Base-by-base conservation (phyloP, 768 basidiomycete genomes). In the Rhizopogon vinicolor region DNA sequence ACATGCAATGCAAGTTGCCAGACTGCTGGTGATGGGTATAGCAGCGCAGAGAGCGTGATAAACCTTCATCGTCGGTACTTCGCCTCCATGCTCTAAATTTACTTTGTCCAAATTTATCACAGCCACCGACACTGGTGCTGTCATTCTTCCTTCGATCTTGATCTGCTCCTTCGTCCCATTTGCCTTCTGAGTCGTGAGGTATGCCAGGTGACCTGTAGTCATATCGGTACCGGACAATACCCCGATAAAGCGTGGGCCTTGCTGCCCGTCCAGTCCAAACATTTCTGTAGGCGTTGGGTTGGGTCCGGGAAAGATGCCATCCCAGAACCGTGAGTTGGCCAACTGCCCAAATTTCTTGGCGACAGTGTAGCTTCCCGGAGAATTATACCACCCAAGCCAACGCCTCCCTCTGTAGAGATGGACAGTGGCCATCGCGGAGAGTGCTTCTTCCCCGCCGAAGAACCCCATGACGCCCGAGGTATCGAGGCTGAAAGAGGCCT, bases 351-450 rank as follows among this genome's bases (percentile, higher is more conserved):
- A 73, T 13, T 57, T 59, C 49, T 66, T 73, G 4, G 71, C 73
- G n/a, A 74, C 50, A 5, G 58, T 63, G 19, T 70, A 72, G 53
- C 72, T 70, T 25, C 72, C 72, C 0, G 73, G 72, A 10, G 71
- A 70, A 43, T 73, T 74, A 51, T 74, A 71, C 69, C 68, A 73
- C 12, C 73, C 72, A 3, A 73, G 39, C 67, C 65, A 74, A 43
- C 29, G 62, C 55, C 71, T 62, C 3, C 67, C 69, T 25, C 52
- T 29, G 56, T 65, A 69, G 8, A 73, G 48, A 50, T 73, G 70
- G 3, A 73, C 65, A 40, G 68, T 65, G 9, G 69, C 59, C 71
- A 74, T 74, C 18, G 72, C 72, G 7, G 73, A 62, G 33, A 74
- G 62, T 4, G 72, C 72, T 40, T 74, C 72, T 44, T 73, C 70